Conservation (phyloP, 2,329 filamentous ascomycete genomes). For the Ceratocystiopsis sp. region DNA sequence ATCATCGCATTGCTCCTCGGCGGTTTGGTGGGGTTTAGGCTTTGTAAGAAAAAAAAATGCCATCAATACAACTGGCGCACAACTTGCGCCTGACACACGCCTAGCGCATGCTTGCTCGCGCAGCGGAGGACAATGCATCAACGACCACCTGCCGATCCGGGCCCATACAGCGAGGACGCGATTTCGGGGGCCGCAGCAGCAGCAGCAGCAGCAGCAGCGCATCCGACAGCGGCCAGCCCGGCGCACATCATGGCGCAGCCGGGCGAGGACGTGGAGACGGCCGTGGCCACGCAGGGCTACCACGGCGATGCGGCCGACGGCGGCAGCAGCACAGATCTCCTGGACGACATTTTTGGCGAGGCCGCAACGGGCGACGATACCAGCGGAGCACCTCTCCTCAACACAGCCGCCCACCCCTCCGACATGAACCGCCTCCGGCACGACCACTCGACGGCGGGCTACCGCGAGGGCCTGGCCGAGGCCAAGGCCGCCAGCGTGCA, state of each 20-base stretch:
- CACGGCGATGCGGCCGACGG: background rate
- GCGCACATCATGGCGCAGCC: background rate
- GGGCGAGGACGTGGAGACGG: background rate
- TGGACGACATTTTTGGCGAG: constrained; percentile 12
- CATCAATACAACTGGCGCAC: no score
- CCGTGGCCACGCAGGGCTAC: background rate
- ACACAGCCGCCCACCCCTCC: constrained; percentile 23
- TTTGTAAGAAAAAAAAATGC: background rate
- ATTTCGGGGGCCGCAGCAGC: background rate
- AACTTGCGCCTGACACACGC: background rate
- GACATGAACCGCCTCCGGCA: constrained; percentile 60
- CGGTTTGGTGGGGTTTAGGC: no score
- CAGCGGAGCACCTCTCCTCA: background rate
- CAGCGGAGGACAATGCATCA: constrained; percentile 8
- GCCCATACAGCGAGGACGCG: constrained; percentile 5
- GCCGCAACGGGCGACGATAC: background rate
- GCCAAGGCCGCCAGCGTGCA: constrained; percentile 69
- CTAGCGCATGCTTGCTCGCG: background rate
- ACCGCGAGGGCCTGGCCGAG: constrained; percentile 67
- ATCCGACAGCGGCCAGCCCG: background rate
- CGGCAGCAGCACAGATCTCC: constrained; percentile 1
- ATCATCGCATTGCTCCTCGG: no score
- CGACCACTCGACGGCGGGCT: constrained; percentile 70
- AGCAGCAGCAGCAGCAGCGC: background rate
- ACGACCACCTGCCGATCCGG: constrained; percentile 4